Evolutionary conservation across 306 rosid species (phyloP), one percentile per base, ranked within the genome.

Genomic region (Pueraria montana): DNA sequence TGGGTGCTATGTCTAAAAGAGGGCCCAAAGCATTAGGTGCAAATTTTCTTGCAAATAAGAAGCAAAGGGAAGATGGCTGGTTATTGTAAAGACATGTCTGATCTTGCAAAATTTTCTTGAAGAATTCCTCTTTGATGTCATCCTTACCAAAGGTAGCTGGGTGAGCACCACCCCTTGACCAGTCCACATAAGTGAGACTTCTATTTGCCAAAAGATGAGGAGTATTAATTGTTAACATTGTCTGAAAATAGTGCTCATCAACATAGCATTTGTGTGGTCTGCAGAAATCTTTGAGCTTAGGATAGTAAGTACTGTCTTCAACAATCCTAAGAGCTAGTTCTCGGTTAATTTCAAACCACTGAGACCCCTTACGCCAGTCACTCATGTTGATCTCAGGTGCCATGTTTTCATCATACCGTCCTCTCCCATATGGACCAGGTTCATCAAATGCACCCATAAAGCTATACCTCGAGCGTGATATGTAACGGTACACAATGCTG

Each of bases 101-200:
- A 3, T 92, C 80, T 50, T 84, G 84, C 86, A 81, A 72, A 70
- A 90, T 86, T 85, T 80, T 94, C 90, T 89, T 89, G 83, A 96
- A 85, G 87, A 94, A 94, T 63, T 88, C 97, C 72, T 91, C 93
- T 23, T 87, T 92, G 65, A 94, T 90, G 80, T 96, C 99, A 52
- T 68, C 80, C 88, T 91, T 91, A 48, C 99, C 99, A 12, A 92
- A 96, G 4, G 98, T 96, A 80, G 99, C 99, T 0, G 99, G 99
- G 83, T 96, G 99, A 84, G 99, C 99, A 50, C 98, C 99, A 52
- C 98, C 98, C 42, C 99, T 91, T 0, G 99, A 96, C 99, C 99
- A 96, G 80, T 96, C 99, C 23, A 96, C 98, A 70, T 87, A 94
- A 38, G 97, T 91, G 72, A 96, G 93, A 84, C 89, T 96, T 86